Base-by-base conservation (phyloP, 805 yeast species). In the Candida anglica region DNA sequence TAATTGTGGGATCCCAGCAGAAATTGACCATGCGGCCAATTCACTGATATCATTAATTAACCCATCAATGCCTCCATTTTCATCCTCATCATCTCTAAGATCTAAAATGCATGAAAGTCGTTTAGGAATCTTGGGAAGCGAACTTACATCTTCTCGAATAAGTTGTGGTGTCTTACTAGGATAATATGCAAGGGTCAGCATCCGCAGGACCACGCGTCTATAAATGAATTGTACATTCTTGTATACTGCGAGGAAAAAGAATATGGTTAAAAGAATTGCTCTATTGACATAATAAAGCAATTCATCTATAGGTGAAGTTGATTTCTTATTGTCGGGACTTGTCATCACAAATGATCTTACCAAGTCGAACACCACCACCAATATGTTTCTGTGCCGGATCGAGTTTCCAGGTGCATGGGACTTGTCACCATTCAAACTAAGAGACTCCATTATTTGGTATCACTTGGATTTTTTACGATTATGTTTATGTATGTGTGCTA, bases 51-150 rank as follows among this genome's bases (percentile, higher is more conserved):
- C 86, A 44, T 76, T 79, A 47, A 89, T 67, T 27, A 91, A 65
- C 0, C 95, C 96, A 40, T 81, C 86, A 27, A 82, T 58, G 2
- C 97, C 97, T 20, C 95, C 96, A 39, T 88, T 91, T 47, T 86
- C 95, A 46, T 81, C 91, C 41, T 82, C 85, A 38, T 79, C 87
- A 18, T 81, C 73, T 50, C 79, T 80, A 52, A 79, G 71, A 45
- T 76, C 79, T 37, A 93, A 60, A n/a, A 91, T 78, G 15, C 85
- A 78, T 6, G 94, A 82, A 15, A 93, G 49, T 32, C 84, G 72
- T 43, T 70, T 73, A 3, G 98, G 98, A 16, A 87, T 71, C 57
- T 93, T 93, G 27, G 71, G 53, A 36, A 91, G 63, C 47, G 77
- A 75, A 40, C 66, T 66, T 23, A 87, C 87, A 60, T 91, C 98